These are phyloP conservation scores for Aspergillus panamensis DNA, from an alignment of 495 filamentous ascomycete species.

Conservation along the genomic window DNA sequence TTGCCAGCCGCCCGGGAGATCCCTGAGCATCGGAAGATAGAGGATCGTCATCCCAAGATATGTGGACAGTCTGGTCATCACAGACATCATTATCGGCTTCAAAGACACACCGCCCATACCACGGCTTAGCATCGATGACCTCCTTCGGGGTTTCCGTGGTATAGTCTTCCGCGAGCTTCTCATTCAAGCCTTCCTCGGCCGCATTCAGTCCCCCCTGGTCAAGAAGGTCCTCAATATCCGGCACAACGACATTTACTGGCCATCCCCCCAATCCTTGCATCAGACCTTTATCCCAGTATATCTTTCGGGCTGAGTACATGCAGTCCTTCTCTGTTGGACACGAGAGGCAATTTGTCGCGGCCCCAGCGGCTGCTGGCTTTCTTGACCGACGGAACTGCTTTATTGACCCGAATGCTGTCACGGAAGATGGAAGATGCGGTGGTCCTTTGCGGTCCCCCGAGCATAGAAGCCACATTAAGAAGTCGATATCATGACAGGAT, in stretches of 20 bases:
- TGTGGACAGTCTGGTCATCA: constrained; percentile 75
- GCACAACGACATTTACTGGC: constrained; percentile 71
- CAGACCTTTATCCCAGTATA: constrained; percentile 57
- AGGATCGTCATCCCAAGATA: constrained; percentile 62
- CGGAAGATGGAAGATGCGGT: constrained; percentile 62
- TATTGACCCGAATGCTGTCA: constrained; percentile 55
- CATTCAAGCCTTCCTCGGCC: background rate
- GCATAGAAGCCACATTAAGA: constrained; percentile 64
- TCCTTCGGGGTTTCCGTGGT: constrained; percentile 39
- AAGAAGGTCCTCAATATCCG: constrained; percentile 69
- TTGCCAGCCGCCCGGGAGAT: constrained; percentile 54
- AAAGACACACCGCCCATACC: constrained; percentile 81
- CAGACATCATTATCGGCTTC: constrained; percentile 76
- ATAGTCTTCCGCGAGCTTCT: constrained; percentile 60
- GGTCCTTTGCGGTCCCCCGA: constrained; percentile 16
- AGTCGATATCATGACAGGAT: constrained; percentile 86
- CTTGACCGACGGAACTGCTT: constrained; percentile 58
- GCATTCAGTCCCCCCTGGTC: constrained; percentile 18
- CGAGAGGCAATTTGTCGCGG: constrained; percentile 71
- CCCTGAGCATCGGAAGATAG: constrained; percentile 3
- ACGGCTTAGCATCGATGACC: constrained; percentile 54
- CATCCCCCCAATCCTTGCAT: constrained; percentile 57
- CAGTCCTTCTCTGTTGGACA: constrained; percentile 63
- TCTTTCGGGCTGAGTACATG: constrained; percentile 67
- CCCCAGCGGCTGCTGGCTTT: constrained; percentile 63